Evolutionary conservation across 2,329 filamentous ascomycete genomes (phyloP).

Genomic region (Arthroderma sp.): DNA sequence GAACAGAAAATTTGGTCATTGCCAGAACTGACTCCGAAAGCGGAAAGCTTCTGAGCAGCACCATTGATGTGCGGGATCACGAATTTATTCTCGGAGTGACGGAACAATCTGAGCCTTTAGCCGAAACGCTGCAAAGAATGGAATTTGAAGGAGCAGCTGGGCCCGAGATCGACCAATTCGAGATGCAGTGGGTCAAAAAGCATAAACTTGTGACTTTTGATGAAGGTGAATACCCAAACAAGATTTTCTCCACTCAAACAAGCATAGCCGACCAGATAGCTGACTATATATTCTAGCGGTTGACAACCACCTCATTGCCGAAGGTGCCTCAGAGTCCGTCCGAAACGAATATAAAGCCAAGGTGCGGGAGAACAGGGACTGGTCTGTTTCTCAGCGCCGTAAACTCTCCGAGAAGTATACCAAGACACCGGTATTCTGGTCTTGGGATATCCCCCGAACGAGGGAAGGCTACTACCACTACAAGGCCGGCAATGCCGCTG

Average conservation of each 20-base stretch:
- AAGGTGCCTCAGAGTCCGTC: conserved; percentile 50
- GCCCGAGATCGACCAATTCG: conserved; percentile 70
- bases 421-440: conserved; percentile 61
- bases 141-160: conserved; percentile 65
- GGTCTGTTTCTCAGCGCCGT: conserved; percentile 67
- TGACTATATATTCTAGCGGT: conserved; percentile 41
- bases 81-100: conserved; percentile 88
- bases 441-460: conserved; percentile 83
- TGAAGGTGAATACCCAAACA: conserved; percentile 41
- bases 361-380: conserved; percentile 51
- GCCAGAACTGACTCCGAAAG: conserved; percentile 93
- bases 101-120: conserved; percentile 64
- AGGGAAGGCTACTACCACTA: conserved; percentile 92
- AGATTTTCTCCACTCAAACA: neutral
- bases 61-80: conserved; percentile 87
- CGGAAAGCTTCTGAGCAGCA: conserved; percentile 76
- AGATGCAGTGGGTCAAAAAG: conserved; percentile 75
- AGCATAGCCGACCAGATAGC: too few species aligned
- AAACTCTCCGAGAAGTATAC: conserved; percentile 55
- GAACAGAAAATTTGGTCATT: conserved; percentile 84
- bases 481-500: conserved; percentile 49
- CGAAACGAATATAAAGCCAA: conserved; percentile 55
- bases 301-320: conserved; percentile 54
- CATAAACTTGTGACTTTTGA: conserved; percentile 83
- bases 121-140: conserved; percentile 83